Base-by-base conservation (phyloP, 139 green algal genomes). In the Tetraselmis striata region DNA sequence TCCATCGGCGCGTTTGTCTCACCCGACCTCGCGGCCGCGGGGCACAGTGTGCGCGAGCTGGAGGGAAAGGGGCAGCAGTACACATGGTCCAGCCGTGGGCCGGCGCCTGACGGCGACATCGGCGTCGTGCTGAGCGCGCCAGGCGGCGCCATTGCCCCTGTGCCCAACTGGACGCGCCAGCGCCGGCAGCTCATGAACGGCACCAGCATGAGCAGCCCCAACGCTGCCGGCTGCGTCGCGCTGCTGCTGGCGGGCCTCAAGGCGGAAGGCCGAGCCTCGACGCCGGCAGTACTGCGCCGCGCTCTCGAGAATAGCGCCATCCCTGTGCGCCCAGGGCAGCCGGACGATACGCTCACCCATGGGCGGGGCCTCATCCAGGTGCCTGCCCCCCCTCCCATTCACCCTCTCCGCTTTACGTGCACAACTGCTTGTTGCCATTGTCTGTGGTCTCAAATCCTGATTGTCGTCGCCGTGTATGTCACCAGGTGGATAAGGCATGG, bases 171-270 rank as follows among this genome's bases (percentile, higher is more conserved):
- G 92, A 93, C 87, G 0, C 86, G 84, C 74, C 85, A 95, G 86
- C 81, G 80, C 45, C 83, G 92, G 1, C 91, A 96, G 90, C 89
- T 98, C 26, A 98, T 98, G 93, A 98, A 98, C 80, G 95, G 93
- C 58, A 95, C 92, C 59, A 88, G 81, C 82, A 98, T 98, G 95
- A 79, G 90, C 1, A 92, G 89, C 0, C 94, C 95, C 31, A 93
- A 90, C 84, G 94, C 92, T 0, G 92, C 81, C 58, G 95, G 95
- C 22, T 94, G 89, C 58, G 83, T 97, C 27, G 94, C 94, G 18
- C 90, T 98, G 76, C 45, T 98, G 23, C 81, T 98, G 31, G 93
- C 86, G 0, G 94, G 87, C 2, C 80, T 95, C 26, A 93, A 94
- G 83, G 82, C 80, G 31, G 45, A 76, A 24, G 85, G 87, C 78